phyloP scores from a whole-genome alignment of 345 rosid species.

The Salix udensis region DNA sequence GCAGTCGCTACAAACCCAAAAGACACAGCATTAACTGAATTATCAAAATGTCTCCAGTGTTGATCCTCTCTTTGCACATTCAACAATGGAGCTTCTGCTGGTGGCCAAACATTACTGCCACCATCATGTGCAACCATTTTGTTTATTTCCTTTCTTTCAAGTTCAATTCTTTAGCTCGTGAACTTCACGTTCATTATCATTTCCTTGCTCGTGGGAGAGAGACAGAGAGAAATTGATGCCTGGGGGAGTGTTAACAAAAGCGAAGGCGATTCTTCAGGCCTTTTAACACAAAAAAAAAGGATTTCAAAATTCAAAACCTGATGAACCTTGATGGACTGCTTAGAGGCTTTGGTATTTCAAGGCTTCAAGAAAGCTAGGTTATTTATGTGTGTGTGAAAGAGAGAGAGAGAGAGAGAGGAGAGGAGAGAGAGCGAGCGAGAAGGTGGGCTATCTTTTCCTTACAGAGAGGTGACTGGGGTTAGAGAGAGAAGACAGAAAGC shows the following conservation, averaged over 20 bases:
- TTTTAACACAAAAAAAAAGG: not conserved
- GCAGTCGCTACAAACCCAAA: conserved; percentile 85
- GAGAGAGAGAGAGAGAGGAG: too few relatives aligned
- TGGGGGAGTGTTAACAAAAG: conserved; percentile 15
- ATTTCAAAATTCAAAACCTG: conserved; percentile 8
- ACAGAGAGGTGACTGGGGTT: conserved; percentile 14
- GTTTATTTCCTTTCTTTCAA: not conserved
- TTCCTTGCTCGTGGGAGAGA: not conserved
- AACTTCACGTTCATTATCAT: conserved; percentile 22
- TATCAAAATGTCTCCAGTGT: conserved; percentile 59
- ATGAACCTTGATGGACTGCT: conserved; percentile 9
- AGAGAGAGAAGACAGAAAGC: conserved; percentile 10
- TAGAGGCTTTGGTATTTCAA: conserved; percentile 6
- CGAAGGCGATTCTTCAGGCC: conserved; percentile 20
- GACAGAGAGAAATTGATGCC: not conserved
- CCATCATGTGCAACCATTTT: conserved; percentile 28
- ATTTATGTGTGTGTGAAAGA: too few relatives aligned
- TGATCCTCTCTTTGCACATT: conserved; percentile 44
- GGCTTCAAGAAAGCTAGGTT: conserved; percentile 15
- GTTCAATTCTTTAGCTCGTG: not conserved
- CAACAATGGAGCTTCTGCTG: conserved; percentile 58
- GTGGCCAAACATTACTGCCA: conserved; percentile 46
- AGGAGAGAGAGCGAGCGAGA: not conserved
- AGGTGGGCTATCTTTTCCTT: conserved; percentile 23
- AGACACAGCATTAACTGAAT: conserved; percentile 81